Evolutionary conservation across 1,284 basidiomycete species (phyloP).

Genomic region (Hemileia vastatrix): DNA sequence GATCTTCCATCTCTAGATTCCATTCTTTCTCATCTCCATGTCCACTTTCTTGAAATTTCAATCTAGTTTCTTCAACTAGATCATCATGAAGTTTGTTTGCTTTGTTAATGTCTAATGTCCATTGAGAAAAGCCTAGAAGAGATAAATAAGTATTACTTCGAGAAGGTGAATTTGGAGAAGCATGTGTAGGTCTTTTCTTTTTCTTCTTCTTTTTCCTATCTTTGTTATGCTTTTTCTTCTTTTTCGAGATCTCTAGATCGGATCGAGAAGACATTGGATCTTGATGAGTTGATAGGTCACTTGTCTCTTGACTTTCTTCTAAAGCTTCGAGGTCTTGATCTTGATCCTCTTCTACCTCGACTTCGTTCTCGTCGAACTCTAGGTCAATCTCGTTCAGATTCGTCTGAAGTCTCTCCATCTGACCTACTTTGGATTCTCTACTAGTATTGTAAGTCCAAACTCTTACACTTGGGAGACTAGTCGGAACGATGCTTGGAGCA

Average conservation of each 20-base stretch:
- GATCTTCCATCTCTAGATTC: conserved; percentile 14
- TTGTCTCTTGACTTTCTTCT: conserved; percentile 35
- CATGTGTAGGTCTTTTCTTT: conserved; percentile 52
- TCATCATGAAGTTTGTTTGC: conserved; percentile 50
- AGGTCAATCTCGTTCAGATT: conserved; percentile 5
- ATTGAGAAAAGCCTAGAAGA: conserved; percentile 73
- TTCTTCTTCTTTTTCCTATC: conserved; percentile 43
- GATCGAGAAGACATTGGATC: conserved; percentile 3
- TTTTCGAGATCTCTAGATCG: conserved; percentile 29
- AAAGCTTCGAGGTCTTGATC: conserved; percentile 26
- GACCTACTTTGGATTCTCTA: conserved; percentile 59
- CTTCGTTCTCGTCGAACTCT: conserved; percentile 1
- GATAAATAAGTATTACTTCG: conserved; percentile 60
- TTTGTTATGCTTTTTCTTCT: too few relatives aligned
- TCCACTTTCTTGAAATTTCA: neutral
- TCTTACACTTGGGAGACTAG: conserved; percentile 71
- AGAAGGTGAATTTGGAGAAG: conserved; percentile 59
- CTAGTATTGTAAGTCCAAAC: conserved; percentile 54
- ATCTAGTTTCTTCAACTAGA: too few relatives aligned
- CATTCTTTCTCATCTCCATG: neutral
- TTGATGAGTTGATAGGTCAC: conserved; percentile 15
- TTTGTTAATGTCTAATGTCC: conserved; percentile 58
- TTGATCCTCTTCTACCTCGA: conserved; percentile 43
- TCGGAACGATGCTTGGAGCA: conserved; percentile 60
- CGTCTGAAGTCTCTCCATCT: conserved; percentile 13